These are phyloP conservation scores for Teratosphaeria gauchensis DNA, from an alignment of 2,329 filamentous ascomycete genomes.

Conservation along the genomic window DNA sequence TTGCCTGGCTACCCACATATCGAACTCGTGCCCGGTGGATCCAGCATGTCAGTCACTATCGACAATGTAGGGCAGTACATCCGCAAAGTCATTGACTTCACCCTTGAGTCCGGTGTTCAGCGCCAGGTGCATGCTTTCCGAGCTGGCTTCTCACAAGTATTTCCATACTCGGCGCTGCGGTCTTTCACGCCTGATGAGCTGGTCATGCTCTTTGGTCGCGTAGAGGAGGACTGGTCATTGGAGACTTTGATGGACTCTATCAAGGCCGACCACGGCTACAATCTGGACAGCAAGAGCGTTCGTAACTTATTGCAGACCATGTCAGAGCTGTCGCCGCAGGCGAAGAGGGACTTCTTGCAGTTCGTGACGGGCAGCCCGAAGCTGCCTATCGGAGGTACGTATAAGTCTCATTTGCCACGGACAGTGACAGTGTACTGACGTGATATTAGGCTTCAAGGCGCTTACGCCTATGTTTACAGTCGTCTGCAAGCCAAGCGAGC, in stretches of 20 bases:
- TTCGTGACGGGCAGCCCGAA: constrained; percentile 98
- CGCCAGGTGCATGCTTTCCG: constrained; percentile 87
- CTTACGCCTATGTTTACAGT: constrained; percentile 98
- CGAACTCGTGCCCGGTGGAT: constrained; percentile 67
- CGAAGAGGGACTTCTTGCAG: constrained; percentile 88
- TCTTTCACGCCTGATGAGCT: constrained; percentile 94
- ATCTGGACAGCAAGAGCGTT: constrained; percentile 95
- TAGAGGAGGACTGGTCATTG: constrained; percentile 94
- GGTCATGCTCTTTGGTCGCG: constrained; percentile 84
- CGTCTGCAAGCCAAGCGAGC: constrained; percentile 96
- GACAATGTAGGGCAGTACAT: constrained; percentile 87
- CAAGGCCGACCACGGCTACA: constrained; percentile 97
- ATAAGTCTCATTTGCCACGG: neutral
- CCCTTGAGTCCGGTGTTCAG: constrained; percentile 77
- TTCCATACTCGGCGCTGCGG: constrained; percentile 83
- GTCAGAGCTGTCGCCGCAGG: constrained; percentile 67
- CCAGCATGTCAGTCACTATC: constrained; percentile 68
- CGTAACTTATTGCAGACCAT: constrained; percentile 88
- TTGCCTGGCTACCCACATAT: constrained; percentile 83
- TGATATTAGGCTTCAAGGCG: constrained; percentile 72
- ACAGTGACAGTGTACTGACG: neutral
- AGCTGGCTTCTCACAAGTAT: constrained; percentile 85
- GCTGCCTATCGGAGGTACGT: constrained; percentile 89
- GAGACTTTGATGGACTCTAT: constrained; percentile 97
- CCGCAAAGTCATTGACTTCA: constrained; percentile 83